phyloP scores from a whole-genome alignment of 306 rosid genomes.

The Acacia acuminata region DNA sequence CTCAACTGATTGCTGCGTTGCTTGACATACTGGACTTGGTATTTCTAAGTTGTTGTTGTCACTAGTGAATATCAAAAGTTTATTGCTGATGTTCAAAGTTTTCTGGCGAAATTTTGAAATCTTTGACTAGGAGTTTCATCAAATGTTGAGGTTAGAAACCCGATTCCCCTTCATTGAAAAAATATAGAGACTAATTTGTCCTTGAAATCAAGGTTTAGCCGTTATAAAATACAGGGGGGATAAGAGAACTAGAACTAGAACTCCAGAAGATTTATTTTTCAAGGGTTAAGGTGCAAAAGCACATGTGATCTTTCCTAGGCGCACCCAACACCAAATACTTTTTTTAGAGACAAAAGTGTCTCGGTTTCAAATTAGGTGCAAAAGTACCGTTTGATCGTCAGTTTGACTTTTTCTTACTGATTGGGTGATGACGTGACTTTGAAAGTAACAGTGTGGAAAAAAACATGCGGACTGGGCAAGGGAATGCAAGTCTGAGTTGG shows the following conservation, averaged over 20 bases:
- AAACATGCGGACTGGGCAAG: no score
- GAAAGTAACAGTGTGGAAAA: no score
- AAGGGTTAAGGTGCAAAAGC: no score
- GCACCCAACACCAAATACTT: no score
- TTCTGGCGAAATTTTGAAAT: neutral
- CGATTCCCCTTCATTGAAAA: neutral
- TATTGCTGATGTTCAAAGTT: conserved; percentile 1
- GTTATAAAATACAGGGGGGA: neutral
- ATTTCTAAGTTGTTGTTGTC: neutral
- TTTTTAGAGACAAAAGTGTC: no score
- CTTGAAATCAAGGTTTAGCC: neutral
- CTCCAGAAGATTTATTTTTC: neutral
- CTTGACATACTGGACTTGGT: neutral
- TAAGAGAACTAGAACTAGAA: neutral
- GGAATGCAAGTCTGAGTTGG: no score
- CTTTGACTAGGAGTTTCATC: neutral
- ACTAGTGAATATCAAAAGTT: neutral
- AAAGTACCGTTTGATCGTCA: no score
- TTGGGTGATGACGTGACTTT: no score
- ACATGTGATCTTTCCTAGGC: no score
- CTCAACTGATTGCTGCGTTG: neutral
- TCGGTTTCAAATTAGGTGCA: no score
- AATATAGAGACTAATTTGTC: neutral
- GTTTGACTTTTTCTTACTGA: no score
- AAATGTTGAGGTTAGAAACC: neutral